phyloP scores from a whole-genome alignment of 2,329 filamentous ascomycete genomes.

The Calonectria hawksworthii region DNA sequence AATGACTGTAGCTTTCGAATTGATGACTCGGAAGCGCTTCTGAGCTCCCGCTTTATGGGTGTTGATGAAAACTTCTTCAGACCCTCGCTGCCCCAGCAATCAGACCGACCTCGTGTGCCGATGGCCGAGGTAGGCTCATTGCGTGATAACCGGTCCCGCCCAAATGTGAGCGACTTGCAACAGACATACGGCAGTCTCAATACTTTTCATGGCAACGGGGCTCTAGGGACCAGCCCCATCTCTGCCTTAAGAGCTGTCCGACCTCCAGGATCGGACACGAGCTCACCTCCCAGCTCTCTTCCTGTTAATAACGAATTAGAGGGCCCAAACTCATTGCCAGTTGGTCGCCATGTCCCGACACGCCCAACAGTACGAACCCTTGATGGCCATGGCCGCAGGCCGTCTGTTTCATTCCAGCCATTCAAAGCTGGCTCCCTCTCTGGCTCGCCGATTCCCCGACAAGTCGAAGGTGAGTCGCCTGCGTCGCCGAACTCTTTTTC shows the following conservation, averaged over 20 bases:
- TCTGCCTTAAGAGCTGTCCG: constrained; percentile 82
- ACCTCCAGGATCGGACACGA: constrained; percentile 71
- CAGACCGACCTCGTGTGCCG: constrained; percentile 53
- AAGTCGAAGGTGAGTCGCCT: constrained; percentile 64
- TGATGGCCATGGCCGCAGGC: constrained; percentile 74
- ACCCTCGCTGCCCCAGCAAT: constrained; percentile 77
- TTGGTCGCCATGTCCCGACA: constrained; percentile 50
- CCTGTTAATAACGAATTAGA: constrained; percentile 61
- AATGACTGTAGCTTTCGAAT: constrained; percentile 92
- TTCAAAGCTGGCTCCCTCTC: constrained; percentile 98
- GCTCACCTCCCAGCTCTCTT: constrained; percentile 68
- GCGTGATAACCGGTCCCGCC: constrained; percentile 70
- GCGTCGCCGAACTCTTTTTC: constrained; percentile 68
- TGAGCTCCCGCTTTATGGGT: constrained; percentile 95
- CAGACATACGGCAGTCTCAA: constrained; percentile 92
- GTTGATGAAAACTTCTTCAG: constrained; percentile 90
- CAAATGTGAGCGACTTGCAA: constrained; percentile 71
- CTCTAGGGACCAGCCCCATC: constrained; percentile 86
- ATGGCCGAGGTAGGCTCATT: constrained; percentile 79
- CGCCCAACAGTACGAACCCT: constrained; percentile 60
- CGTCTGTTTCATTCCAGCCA: constrained; percentile 91
- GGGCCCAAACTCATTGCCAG: constrained; percentile 68
- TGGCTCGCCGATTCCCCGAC: constrained; percentile 78
- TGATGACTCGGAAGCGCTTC: constrained; percentile 89
- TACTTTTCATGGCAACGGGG: constrained; percentile 87